Evolutionary conservation across 2,329 filamentous ascomycete genomes (phyloP).

Genomic region (Pseudogymnoascus sp.): DNA sequence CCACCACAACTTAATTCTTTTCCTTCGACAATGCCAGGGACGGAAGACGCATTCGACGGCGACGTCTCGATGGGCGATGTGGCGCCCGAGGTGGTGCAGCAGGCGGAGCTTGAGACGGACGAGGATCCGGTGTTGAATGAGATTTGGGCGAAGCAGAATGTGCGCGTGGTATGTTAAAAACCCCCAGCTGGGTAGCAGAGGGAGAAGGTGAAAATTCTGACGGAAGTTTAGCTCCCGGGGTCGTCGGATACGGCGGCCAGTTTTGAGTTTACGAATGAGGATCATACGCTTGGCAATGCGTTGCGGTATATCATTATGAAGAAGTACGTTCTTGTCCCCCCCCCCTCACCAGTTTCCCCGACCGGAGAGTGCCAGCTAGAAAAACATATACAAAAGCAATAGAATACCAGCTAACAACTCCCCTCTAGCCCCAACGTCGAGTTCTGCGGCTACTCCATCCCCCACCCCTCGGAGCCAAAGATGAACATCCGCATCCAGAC

Average conservation of each 20-base stretch:
- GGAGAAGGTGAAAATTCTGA: neutral
- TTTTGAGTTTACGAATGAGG: constrained; percentile 89
- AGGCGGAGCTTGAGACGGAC: neutral
- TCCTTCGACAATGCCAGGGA: neutral
- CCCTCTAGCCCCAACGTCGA: constrained; percentile 76
- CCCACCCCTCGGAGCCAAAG: constrained; percentile 89
- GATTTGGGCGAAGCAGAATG: constrained; percentile 46
- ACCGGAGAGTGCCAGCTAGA: too few species aligned
- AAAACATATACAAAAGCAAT: too few species aligned
- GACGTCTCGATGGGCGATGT: constrained; percentile 25
- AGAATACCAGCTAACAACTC: neutral
- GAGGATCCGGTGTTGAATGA: constrained; percentile 42
- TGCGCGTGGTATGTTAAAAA: constrained; percentile 50
- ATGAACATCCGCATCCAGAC: constrained; percentile 98
- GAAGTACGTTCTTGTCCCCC: constrained; percentile 60
- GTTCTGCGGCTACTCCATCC: constrained; percentile 97
- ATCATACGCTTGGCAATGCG: constrained; percentile 92
- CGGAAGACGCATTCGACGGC: constrained; percentile 14
- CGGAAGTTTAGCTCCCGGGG: constrained; percentile 61
- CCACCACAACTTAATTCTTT: neutral
- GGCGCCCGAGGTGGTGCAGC: constrained; percentile 10
- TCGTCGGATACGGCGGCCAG: constrained; percentile 83
- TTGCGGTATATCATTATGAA: constrained; percentile 96
- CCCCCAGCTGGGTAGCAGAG: neutral
- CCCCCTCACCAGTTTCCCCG: too few species aligned